Base-by-base conservation (phyloP, 176 grass and related monocot species). In the Zoysia japonica region DNA sequence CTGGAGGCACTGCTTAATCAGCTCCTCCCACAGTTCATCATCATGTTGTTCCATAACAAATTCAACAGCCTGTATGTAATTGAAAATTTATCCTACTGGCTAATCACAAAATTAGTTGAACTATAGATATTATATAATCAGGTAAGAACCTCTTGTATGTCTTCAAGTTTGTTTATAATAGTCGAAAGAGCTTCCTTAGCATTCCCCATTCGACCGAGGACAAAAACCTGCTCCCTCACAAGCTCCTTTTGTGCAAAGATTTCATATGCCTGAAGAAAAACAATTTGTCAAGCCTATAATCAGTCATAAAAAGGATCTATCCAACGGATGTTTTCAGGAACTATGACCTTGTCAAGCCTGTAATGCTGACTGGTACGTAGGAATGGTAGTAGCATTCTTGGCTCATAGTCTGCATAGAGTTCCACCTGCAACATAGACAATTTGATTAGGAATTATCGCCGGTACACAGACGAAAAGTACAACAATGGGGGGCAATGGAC, bases 191-290 rank as follows among this genome's bases (percentile, higher is more conserved):
- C 96, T 87, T 91, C 80, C 86, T 99, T 99, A n/a, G 92, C 82
- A 80, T 99, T 99, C 85, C 96, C 96, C 96, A 95, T 99, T 75
- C 90, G 91, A 71, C 92, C 96, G 81, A 99, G 89, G 62, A 95
- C 88, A 82, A 87, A 99, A 60, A 93, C 92, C 68, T 95, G 92
- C 80, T 99, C 96, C 82, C 47, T 89, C 49, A 95, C 80, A 84
- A 93, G 88, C 39, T 93, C 78, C 60, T 91, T 95, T 88, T 72
- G 93, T 56, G 63, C 69, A 81, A 88, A 89, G 52, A 87, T 91
- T 77, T 99, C 92, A 82, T 95, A 99, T 84, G 96, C 96, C 95
- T 98, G 81, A 82, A 86, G 17, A 65, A 87, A 47, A 86, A 35
- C 16, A 47, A 67, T 35, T 35, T 28, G 16, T 45, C 64, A 68